Percentiles rank a stretch among this genome's conserved stretches.
These are phyloP conservation scores for Hyaloperonospora brassicae DNA, from an alignment of 352 stramenopile genomes.

Conservation along the genomic window DNA sequence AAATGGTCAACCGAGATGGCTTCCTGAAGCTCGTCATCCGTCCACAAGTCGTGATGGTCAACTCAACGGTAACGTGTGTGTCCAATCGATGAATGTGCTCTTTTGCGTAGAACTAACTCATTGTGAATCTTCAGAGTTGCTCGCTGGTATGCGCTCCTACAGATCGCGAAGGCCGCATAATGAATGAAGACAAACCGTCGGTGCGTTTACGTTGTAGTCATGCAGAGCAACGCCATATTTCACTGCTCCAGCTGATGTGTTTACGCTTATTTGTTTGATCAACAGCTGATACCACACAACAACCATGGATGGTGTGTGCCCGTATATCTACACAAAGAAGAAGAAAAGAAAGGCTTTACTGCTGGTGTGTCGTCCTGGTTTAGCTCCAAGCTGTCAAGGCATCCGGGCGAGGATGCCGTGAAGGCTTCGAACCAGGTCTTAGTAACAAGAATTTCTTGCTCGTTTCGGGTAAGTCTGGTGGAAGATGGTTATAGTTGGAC, in stretches of 20 bases:
- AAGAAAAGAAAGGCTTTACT: conserved; percentile 41
- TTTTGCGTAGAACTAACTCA: conserved; percentile 5
- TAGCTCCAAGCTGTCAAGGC: conserved; percentile 37
- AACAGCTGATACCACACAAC: conserved; percentile 23
- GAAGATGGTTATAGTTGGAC: conserved; percentile 39
- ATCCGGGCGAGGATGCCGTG: conserved; percentile 28
- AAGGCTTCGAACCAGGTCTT: conserved; percentile 19
- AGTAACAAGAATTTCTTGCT: conserved; percentile 42
- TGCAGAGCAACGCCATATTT: background rate
- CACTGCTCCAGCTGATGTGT: conserved; percentile 3
- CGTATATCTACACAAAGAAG: conserved; percentile 37
- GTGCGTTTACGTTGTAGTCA: conserved; percentile 8
- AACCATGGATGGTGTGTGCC: conserved; percentile 36
- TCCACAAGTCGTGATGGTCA: conserved; percentile 47
- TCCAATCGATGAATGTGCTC: background rate
- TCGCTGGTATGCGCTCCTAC: conserved; percentile 23
- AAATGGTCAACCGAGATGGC: conserved; percentile 28
- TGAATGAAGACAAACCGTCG: conserved; percentile 10
- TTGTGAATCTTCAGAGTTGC: conserved; percentile 11
- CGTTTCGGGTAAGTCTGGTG: conserved; percentile 31
- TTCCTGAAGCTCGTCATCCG: conserved; percentile 34
- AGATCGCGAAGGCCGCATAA: conserved; percentile 16
- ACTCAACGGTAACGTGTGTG: conserved; percentile 38
- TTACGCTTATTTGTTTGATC: conserved; percentile 7
- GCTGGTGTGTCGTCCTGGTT: conserved; percentile 48